Evolutionary conservation across 129 eudicot species (phyloP).

Genomic region (Ambrosia artemisiifolia): DNA sequence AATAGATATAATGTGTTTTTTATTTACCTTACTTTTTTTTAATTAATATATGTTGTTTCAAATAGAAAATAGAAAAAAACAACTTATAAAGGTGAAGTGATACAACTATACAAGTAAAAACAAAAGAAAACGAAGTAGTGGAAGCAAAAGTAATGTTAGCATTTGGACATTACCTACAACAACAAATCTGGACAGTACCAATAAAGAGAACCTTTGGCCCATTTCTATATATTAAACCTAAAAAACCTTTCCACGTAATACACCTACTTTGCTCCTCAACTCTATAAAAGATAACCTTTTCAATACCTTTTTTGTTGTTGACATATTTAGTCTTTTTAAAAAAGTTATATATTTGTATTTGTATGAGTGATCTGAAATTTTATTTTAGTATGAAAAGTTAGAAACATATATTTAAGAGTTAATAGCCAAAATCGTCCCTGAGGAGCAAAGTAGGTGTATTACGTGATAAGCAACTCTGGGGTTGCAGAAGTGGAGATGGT

Average conservation of each 20-base stretch:
- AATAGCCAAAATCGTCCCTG: too few species aligned
- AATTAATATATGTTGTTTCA: background rate
- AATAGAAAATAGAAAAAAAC: background rate
- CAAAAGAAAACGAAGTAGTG: conserved; percentile 21
- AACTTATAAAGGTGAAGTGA: conserved; percentile 2
- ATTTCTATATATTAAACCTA: conserved; percentile 4
- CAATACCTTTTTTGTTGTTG: background rate
- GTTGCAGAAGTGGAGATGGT: too few species aligned
- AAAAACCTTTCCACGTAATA: conserved; percentile 18
- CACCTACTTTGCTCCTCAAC: background rate
- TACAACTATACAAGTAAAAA: conserved; percentile 18
- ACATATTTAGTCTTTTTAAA: background rate
- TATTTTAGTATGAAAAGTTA: background rate
- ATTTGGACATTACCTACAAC: conserved; percentile 19
- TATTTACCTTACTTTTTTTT: too few species aligned
- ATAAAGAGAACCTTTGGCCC: conserved; percentile 16
- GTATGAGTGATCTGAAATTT: background rate
- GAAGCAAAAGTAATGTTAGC: conserved; percentile 18
- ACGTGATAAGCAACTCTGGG: too few species aligned
- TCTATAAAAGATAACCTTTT: background rate
- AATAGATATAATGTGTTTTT: too few species aligned
- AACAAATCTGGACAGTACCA: conserved; percentile 18
- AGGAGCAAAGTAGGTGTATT: too few species aligned
- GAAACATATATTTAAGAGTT: background rate
- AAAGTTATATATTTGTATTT: background rate